phyloP scores from a whole-genome alignment of 768 basidiomycete genomes.

The Xanthoconium stramineum region DNA sequence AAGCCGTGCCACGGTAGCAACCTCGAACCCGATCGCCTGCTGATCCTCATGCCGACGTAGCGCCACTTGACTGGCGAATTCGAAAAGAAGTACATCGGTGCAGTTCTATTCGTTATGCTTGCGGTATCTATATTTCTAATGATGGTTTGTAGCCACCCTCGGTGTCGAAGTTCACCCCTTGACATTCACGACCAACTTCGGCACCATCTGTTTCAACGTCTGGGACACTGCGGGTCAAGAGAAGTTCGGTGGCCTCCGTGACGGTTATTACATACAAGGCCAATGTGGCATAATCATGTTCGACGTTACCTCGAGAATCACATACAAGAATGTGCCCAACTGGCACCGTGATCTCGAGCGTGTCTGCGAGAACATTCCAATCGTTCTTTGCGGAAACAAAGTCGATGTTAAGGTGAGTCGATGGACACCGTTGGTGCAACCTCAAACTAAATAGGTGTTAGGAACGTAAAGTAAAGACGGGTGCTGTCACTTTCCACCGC shows the following conservation, averaged over 20 bases:
- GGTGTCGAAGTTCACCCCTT: constrained; percentile 99
- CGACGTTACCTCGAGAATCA: constrained; percentile 98
- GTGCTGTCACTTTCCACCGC: constrained; percentile 97
- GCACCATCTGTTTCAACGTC: constrained; percentile 98
- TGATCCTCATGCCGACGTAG: constrained; percentile 54
- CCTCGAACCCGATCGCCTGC: constrained; percentile 45
- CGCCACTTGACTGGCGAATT: constrained; percentile 99
- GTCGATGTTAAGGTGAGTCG: constrained; percentile 93
- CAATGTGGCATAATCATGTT: constrained; percentile 99
- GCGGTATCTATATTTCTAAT: constrained; percentile 13
- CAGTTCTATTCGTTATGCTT: constrained; percentile 26
- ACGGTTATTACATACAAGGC: constrained; percentile 95
- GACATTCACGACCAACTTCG: constrained; percentile 95
- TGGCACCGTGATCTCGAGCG: constrained; percentile 99
- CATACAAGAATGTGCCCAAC: constrained; percentile 99
- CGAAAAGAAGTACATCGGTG: constrained; percentile 99
- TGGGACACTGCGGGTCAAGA: constrained; percentile 99
- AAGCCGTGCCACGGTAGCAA: constrained; percentile 24
- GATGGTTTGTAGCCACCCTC: constrained; percentile 72
- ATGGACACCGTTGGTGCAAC: not conserved
- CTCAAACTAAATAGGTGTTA: constrained; percentile 31
- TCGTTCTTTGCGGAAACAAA: constrained; percentile 99
- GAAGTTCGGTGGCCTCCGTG: constrained; percentile 98
- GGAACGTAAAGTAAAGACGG: constrained; percentile 99
- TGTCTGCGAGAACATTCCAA: constrained; percentile 99